Evolutionary conservation across 139 green algal species (phyloP), one percentile per base, ranked within the genome.

Genomic region (Medakamo hakoo): DNA sequence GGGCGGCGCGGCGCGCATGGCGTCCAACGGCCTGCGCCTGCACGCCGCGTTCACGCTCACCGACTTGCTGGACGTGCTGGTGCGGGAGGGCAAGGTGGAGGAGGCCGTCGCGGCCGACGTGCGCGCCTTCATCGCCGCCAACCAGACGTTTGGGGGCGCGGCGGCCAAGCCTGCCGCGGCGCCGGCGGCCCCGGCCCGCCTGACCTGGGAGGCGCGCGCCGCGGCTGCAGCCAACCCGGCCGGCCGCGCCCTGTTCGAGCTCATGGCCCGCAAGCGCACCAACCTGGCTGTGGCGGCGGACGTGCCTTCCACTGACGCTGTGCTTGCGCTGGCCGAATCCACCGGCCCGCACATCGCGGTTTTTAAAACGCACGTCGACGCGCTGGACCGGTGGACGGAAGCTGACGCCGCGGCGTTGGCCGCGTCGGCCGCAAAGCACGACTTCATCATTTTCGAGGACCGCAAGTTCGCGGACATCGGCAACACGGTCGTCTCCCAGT

Each of bases 371-470:
- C 93, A 99, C 73, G 91, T 97, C 3, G 92, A 98, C 77, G 84
- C 94, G 30, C 90, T 96, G 56, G 78, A 87, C 62, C 78, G 72
- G 49, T 89, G 78, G 72, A 74, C 68, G 29, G 60, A 75, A 1
- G 64, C 68, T 16, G 60, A 82, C 23, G 78, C 65, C 0, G 30
- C 49, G 18, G 59, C 80, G 72, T 73, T 89, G 49, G 65, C 63
- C 25, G 72, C 68, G 30, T 66, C 97, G 9, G 90, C 91, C 4
- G 73, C 88, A 0, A 89, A 93, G 75, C 91, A 97, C 71, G 83
- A 97, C 73, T 99, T 99, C 71, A 57, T 99, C 29, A 94, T 99
- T 57, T 99, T 99, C 69, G 93, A 99, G 80, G 93, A 99, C 77
- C 84, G 93, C 66, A 99, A 99, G 78, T 99, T 98, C 81, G 93